A percentile compares a stretch with the other conserved stretches of the same genome.
Evolutionary conservation across 108 stramenopile genomes (phyloP).

Genomic region (Skeletonema potamos): DNA sequence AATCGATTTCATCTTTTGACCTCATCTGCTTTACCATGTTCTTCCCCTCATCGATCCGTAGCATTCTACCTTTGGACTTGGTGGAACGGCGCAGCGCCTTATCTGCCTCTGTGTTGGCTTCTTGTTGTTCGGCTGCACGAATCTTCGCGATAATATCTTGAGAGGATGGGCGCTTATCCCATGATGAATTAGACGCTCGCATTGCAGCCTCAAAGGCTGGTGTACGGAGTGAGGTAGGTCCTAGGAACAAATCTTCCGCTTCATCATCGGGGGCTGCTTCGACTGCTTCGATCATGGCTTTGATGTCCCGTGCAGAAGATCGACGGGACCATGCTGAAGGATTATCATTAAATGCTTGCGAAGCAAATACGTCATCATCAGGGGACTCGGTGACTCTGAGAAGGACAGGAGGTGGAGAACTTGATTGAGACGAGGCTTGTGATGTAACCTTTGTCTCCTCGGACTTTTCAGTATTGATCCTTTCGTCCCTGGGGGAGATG

Average conservation of each 20-base stretch:
- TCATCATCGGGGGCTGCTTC: conserved; percentile 17
- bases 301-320: neutral
- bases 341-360: neutral
- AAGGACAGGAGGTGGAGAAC: neutral
- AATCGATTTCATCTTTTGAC: neutral
- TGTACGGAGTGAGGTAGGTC: conserved; percentile 21
- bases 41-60: neutral
- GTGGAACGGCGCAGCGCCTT: neutral
- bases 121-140: conserved; percentile 33
- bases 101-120: conserved; percentile 22
- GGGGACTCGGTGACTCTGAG: neutral
- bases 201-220: conserved; percentile 40
- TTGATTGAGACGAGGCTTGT: neutral
- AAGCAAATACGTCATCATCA: neutral
- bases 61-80: neutral
- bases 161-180: conserved; percentile 45
- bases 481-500: neutral
- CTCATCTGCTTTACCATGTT: neutral
- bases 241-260: conserved; percentile 14
- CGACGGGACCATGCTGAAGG: neutral
- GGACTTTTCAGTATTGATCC: neutral
- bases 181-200: conserved; percentile 39
- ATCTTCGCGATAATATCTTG: conserved; percentile 46
- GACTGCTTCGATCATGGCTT: conserved; percentile 18
- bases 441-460: neutral